These are phyloP conservation scores for Quercus bicolor DNA, from an alignment of 306 rosid genomes.

Conservation along the genomic window DNA sequence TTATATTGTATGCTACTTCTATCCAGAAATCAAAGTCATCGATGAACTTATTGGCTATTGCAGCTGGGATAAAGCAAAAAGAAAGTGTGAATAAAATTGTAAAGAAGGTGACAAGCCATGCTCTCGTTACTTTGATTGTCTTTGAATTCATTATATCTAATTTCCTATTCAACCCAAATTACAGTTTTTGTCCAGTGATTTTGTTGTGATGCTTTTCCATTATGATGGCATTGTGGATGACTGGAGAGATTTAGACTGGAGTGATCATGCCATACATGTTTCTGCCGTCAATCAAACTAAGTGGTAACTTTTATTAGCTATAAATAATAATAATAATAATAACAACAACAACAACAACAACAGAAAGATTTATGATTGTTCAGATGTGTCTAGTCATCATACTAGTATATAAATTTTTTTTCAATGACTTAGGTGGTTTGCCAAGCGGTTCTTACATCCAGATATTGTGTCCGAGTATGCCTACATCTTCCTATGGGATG, in stretches of 20 bases:
- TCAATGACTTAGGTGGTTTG: conserved; percentile 23
- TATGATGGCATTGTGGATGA: conserved; percentile 50
- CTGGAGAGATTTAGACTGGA: conserved; percentile 52
- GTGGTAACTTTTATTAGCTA: conserved; percentile 31
- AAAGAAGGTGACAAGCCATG: conserved; percentile 8
- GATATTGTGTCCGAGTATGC: conserved; percentile 16
- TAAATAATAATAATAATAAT: neutral
- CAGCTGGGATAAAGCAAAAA: conserved; percentile 30
- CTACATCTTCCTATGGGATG: conserved; percentile 32
- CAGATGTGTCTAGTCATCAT: neutral
- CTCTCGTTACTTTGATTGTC: neutral
- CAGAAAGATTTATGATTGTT: neutral
- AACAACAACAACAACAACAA: neutral
- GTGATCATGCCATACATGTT: conserved; percentile 38
- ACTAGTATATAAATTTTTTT: neutral
- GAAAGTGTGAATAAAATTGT: conserved; percentile 24
- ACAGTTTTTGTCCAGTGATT: conserved; percentile 44
- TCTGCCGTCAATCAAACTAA: conserved; percentile 55
- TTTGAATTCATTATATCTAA: neutral
- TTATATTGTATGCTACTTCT: neutral
- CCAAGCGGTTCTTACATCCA: conserved; percentile 31
- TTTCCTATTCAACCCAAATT: neutral
- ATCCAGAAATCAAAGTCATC: conserved; percentile 10
- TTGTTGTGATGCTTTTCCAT: conserved; percentile 54
- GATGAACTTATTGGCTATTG: conserved; percentile 21